Percentiles rank a stretch among this genome's conserved stretches.
These are phyloP conservation scores for Russula griseocarnosa DNA, from an alignment of 768 basidiomycete species.

Conservation along the genomic window DNA sequence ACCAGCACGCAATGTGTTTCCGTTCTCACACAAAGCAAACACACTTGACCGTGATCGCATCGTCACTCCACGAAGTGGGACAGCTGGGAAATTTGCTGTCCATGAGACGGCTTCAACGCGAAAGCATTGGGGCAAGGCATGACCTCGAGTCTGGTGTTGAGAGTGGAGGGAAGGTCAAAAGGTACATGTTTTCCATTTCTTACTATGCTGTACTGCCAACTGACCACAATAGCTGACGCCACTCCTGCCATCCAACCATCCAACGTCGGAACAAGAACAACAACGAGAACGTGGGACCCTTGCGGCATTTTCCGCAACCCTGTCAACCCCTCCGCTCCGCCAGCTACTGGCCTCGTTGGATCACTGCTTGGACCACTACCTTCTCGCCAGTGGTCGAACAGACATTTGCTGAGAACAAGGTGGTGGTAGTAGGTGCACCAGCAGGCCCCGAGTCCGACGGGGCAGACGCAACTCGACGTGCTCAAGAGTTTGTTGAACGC, in stretches of 20 bases:
- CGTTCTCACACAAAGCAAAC: constrained; percentile 84
- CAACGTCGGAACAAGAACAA: constrained; percentile 88
- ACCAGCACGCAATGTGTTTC: constrained; percentile 73
- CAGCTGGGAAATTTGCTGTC: constrained; percentile 89
- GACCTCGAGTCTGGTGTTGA: constrained; percentile 50
- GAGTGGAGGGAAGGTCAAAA: constrained; percentile 51
- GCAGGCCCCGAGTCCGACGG: constrained; percentile 44
- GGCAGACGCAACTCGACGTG: constrained; percentile 73
- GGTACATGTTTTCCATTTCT: constrained; percentile 41
- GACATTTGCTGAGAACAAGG: constrained; percentile 82
- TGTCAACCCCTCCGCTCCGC: constrained; percentile 49
- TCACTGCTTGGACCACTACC: constrained; percentile 93
- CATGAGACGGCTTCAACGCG: constrained; percentile 85
- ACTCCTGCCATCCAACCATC: constrained; percentile 72
- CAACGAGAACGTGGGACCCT: constrained; percentile 87
- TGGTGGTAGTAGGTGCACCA: constrained; percentile 32
- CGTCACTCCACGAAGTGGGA: constrained; percentile 94
- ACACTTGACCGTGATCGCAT: constrained; percentile 90
- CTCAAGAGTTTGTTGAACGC: constrained; percentile 72
- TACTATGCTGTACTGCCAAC: background rate
- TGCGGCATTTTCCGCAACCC: constrained; percentile 82
- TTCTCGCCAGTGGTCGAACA: constrained; percentile 85
- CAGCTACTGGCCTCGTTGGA: constrained; percentile 73
- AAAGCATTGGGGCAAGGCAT: constrained; percentile 70
- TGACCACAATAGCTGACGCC: constrained; percentile 50